These are phyloP conservation scores for Oryza coarctata DNA, from an alignment of 176 grass and related monocot genomes.

Conservation along the genomic window DNA sequence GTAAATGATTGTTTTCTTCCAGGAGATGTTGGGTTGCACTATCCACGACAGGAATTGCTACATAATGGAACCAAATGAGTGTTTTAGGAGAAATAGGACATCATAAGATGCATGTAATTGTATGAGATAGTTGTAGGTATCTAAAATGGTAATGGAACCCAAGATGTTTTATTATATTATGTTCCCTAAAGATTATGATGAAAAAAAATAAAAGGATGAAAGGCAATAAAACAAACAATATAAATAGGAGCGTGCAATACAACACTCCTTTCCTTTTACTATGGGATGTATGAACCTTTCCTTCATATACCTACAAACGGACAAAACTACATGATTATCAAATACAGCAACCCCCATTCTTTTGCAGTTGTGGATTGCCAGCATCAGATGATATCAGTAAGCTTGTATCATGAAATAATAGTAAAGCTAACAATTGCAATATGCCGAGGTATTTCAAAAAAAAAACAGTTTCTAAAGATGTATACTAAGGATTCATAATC, in stretches of 20 bases:
- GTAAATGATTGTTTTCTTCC: constrained; percentile 74
- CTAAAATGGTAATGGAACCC: not conserved
- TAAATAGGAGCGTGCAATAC: not conserved
- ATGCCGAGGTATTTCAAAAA: not conserved
- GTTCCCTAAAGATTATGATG: not conserved
- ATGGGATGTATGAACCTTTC: constrained; percentile 10
- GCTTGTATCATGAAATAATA: not conserved
- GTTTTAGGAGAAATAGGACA: constrained; percentile 19
- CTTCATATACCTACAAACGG: not conserved
- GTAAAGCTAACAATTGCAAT: not conserved
- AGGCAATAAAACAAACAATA: not conserved
- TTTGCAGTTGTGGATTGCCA: not conserved
- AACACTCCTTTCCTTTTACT: not conserved
- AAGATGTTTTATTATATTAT: not conserved
- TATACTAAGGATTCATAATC: not conserved
- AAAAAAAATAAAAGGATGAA: constrained; percentile 5
- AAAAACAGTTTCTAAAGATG: not conserved
- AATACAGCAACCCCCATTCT: not conserved
- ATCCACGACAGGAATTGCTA: constrained; percentile 59
- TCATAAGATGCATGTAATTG: not conserved
- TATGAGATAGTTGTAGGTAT: not conserved
- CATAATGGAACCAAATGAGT: constrained; percentile 18
- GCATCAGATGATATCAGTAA: not conserved
- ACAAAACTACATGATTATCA: constrained; percentile 13
- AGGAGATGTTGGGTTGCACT: constrained; percentile 69